Percentiles rank a stretch among this genome's conserved stretches.
Conservation (phyloP, 441 rosid genomes). For the Eugenia klotzschiana region DNA sequence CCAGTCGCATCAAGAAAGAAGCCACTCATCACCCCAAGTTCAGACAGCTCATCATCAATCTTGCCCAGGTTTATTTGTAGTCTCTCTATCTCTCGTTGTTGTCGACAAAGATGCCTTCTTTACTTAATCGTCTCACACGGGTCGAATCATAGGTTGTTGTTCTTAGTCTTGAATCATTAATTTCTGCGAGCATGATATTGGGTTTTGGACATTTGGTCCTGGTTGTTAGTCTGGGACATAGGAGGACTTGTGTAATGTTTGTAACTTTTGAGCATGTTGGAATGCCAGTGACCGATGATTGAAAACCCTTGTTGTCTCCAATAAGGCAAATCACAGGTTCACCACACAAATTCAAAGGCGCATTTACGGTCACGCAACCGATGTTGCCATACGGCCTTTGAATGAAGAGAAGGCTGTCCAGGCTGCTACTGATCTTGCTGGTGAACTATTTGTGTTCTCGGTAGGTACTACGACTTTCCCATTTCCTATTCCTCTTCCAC, state of each 20-base stretch:
- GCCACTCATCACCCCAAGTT: slow-evolving; percentile 54
- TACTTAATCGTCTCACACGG: neutral
- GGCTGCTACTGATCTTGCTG: slow-evolving; percentile 71
- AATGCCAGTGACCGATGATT: neutral
- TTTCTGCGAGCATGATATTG: neutral
- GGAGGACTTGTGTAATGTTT: neutral
- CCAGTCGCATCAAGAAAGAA: slow-evolving; percentile 59
- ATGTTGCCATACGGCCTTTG: slow-evolving; percentile 62
- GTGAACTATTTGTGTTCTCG: slow-evolving; percentile 66
- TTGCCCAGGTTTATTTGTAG: slow-evolving; percentile 46
- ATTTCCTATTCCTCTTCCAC: neutral
- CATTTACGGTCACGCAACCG: slow-evolving; percentile 47
- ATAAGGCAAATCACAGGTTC: slow-evolving; percentile 64
- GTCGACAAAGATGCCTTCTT: neutral
- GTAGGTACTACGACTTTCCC: slow-evolving; percentile 12
- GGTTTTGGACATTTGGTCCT: neutral
- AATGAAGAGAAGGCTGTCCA: slow-evolving; percentile 76
- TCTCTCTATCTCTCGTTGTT: neutral
- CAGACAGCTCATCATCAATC: slow-evolving; percentile 51
- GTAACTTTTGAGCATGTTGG: neutral
- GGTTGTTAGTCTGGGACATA: neutral
- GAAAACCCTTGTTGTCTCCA: neutral
- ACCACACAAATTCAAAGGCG: slow-evolving; percentile 56
- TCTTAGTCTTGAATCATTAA: neutral
- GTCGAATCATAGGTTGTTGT: neutral